These are phyloP conservation scores for Eutrema japonicum DNA, from an alignment of 345 rosid species.

Conservation along the genomic window DNA sequence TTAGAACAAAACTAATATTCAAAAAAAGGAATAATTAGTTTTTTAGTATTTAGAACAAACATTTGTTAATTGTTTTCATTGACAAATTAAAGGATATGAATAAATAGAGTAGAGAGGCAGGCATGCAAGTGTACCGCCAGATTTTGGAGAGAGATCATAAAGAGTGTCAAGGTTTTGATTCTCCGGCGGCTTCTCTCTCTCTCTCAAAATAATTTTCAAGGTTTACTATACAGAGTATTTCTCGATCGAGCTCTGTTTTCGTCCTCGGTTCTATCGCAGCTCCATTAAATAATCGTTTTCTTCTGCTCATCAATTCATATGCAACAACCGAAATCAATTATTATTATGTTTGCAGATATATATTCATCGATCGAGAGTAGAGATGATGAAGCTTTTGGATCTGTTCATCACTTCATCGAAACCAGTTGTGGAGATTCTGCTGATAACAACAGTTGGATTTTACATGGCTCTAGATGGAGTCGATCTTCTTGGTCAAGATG, in stretches of 20 bases:
- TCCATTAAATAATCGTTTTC: too few species aligned
- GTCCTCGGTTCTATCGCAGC: not conserved
- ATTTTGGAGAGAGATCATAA: not conserved
- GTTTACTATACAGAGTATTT: not conserved
- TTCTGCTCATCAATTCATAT: not conserved
- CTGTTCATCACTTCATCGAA: conserved; percentile 61
- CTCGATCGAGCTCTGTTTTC: conserved; percentile 15
- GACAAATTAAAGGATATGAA: too few species aligned
- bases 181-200: conserved; percentile 8
- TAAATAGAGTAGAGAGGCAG: not conserved
- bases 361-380: not conserved
- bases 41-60: too few species aligned
- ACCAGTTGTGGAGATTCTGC: conserved; percentile 59
- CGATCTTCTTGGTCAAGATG: conserved; percentile 55
- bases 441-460: conserved; percentile 59
- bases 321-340: not conserved
- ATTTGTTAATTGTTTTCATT: too few species aligned
- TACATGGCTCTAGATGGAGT: conserved; percentile 58
- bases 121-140: conserved; percentile 21
- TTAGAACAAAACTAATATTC: too few species aligned
- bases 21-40: too few species aligned
- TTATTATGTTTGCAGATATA: conserved; percentile 3
- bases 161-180: not conserved
- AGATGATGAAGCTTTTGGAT: conserved; percentile 53
- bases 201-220: not conserved